A percentile compares a stretch with the other conserved stretches of the same genome.
These are phyloP conservation scores for Sicyos baderoa DNA, from an alignment of 306 rosid species.

Conservation along the genomic window DNA sequence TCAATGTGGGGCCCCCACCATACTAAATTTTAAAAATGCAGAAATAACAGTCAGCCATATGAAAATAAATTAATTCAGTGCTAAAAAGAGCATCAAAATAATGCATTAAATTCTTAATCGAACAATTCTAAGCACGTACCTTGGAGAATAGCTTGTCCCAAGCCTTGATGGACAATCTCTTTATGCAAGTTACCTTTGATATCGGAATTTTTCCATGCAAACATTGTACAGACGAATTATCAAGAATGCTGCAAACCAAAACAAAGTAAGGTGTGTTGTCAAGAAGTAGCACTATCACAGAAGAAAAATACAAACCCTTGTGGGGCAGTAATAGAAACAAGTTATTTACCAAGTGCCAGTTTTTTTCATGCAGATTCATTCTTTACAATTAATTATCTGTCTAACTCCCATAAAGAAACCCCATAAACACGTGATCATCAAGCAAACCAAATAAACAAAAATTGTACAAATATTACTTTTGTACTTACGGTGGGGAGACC, in stretches of 20 bases:
- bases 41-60: conserved; percentile 11
- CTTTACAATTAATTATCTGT: too few species aligned
- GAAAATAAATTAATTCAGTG: neutral
- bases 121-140: conserved; percentile 35
- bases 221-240: conserved; percentile 69
- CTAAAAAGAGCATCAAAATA: neutral
- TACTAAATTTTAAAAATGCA: conserved; percentile 38
- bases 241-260: conserved; percentile 52
- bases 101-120: neutral
- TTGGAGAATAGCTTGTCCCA: conserved; percentile 57
- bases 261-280: conserved; percentile 13
- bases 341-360: too few species aligned
- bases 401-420: too few species aligned
- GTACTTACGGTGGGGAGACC: conserved; percentile 57
- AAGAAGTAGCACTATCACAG: neutral
- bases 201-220: conserved; percentile 72
- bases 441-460: neutral
- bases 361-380: too few species aligned
- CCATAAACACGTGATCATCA: neutral
- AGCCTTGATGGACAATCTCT: conserved; percentile 65
- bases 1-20: conserved; percentile 50
- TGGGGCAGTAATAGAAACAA: too few species aligned
- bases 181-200: conserved; percentile 60
- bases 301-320: too few species aligned
- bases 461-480: neutral